These are phyloP conservation scores for Salvia miltiorrhiza DNA, from an alignment of 257 asterid genomes.

Conservation along the genomic window DNA sequence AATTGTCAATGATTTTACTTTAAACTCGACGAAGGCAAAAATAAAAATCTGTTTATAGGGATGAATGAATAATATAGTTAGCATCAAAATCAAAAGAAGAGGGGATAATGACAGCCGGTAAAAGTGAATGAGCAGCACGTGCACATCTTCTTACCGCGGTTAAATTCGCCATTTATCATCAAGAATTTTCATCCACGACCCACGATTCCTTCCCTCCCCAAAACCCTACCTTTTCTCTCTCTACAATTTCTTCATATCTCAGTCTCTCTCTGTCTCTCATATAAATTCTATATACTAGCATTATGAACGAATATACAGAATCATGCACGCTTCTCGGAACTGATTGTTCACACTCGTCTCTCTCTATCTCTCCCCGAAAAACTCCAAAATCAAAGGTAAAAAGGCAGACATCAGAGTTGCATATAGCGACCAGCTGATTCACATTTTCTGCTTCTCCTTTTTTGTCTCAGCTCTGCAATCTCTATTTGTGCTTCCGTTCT, in stretches of 20 bases:
- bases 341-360: conserved; percentile 27
- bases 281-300: neutral
- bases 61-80: neutral
- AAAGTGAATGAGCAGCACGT: neutral
- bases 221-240: neutral
- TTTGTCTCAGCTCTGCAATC: conserved; percentile 22
- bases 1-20: neutral
- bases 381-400: conserved; percentile 36
- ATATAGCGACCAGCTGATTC: conserved; percentile 21
- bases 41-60: fast-evolving
- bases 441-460: conserved; percentile 16
- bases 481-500: neutral
- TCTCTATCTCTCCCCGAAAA: neutral
- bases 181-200: neutral
- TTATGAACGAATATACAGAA: neutral
- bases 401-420: conserved; percentile 11
- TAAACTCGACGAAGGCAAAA: neutral
- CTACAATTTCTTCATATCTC: neutral
- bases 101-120: neutral
- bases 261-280: neutral
- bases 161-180: neutral
- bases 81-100: neutral
- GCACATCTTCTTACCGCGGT: neutral
- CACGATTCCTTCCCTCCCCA: neutral
- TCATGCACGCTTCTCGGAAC: conserved; percentile 40